Percentiles rank a stretch among this genome's conserved stretches.
Conservation (phyloP, 441 rosid genomes). For the Populus trichocarpa region DNA sequence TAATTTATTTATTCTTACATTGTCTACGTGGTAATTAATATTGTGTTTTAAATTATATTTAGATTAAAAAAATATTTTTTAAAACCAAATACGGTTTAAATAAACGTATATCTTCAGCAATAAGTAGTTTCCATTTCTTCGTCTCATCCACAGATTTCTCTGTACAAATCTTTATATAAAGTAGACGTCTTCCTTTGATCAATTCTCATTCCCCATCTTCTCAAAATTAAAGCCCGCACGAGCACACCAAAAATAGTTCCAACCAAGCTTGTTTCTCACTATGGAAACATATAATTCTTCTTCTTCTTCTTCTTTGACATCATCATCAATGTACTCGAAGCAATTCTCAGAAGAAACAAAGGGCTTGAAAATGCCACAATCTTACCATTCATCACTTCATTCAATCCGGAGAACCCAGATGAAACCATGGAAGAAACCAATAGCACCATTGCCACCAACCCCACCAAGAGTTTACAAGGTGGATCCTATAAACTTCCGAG, state of each 20-base stretch:
- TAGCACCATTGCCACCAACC: slow-evolving; percentile 56
- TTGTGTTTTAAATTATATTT: too few species aligned
- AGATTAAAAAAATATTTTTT: too few species aligned
- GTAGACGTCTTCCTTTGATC: background rate
- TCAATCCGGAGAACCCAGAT: slow-evolving; percentile 42
- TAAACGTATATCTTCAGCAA: background rate
- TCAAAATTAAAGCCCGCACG: background rate
- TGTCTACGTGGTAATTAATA: background rate
- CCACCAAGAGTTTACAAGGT: slow-evolving; percentile 63
- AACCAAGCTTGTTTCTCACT: background rate
- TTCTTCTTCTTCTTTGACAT: slow-evolving; percentile 22
- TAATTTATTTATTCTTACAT: background rate
- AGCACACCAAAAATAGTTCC: background rate
- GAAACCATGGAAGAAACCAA: slow-evolving; percentile 56
- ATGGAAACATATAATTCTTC: slow-evolving; percentile 30
- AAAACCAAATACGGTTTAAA: background rate
- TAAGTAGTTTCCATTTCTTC: slow-evolving; percentile 9
- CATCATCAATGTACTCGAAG: slow-evolving; percentile 16
- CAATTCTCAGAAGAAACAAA: slow-evolving; percentile 12
- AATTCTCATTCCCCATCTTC: background rate
- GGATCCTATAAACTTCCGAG: slow-evolving; percentile 61
- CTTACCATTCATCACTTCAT: slow-evolving; percentile 42
- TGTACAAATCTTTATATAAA: background rate
- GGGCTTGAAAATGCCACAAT: background rate
- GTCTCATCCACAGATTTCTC: background rate